Conservation (phyloP, 352 stramenopile species). For the Globisporangium iwayamae region DNA sequence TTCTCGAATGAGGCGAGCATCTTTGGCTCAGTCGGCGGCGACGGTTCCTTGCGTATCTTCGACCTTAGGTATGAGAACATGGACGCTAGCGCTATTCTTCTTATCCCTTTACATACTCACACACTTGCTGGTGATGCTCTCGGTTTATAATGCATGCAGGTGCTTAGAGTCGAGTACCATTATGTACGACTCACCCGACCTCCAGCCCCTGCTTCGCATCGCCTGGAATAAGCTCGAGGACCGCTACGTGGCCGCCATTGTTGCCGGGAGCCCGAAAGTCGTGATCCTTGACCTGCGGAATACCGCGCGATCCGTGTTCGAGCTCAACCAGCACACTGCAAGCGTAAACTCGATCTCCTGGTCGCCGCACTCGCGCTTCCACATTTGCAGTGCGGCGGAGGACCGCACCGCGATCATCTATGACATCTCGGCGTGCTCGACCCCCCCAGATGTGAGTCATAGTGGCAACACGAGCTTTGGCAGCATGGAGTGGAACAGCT, state of each 20-base stretch:
- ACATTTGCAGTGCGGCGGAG: conserved; percentile 96
- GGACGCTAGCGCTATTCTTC: background rate
- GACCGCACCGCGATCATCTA: conserved; percentile 96
- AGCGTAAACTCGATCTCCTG: conserved; percentile 96
- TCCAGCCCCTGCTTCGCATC: conserved; percentile 91
- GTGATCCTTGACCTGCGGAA: conserved; percentile 96
- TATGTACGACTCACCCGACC: conserved; percentile 91
- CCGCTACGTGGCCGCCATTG: conserved; percentile 95
- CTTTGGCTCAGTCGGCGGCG: conserved; percentile 96
- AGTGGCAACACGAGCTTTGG: conserved; percentile 20
- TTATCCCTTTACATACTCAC: background rate
- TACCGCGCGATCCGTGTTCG: conserved; percentile 86
- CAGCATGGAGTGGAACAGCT: conserved; percentile 33
- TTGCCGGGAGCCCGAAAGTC: conserved; percentile 88
- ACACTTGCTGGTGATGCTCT: background rate
- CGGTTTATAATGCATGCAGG: conserved; percentile 19
- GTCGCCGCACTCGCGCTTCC: conserved; percentile 89
- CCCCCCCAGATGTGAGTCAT: conserved; percentile 17
- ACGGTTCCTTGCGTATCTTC: conserved; percentile 96
- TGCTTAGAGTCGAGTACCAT: conserved; percentile 93
- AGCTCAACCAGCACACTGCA: conserved; percentile 89
- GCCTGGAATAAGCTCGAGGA: conserved; percentile 98
- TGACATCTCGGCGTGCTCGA: conserved; percentile 72
- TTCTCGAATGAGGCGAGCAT: conserved; percentile 93
- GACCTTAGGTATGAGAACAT: conserved; percentile 86